These are phyloP conservation scores for Neonothopanus nambi DNA, from an alignment of 1,284 basidiomycete species.

Conservation along the genomic window DNA sequence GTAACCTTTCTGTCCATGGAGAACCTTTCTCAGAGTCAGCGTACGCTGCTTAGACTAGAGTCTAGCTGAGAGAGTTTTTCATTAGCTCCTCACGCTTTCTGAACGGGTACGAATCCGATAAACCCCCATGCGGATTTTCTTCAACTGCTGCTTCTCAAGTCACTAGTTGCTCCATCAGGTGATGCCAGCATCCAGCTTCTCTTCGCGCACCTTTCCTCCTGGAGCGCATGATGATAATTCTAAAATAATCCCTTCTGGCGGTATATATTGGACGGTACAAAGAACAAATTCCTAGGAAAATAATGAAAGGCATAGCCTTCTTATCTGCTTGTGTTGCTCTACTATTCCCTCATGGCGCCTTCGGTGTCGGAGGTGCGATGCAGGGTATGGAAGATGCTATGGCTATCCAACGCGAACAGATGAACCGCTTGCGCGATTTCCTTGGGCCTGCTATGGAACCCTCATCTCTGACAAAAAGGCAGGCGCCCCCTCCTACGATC, in stretches of 20 bases:
- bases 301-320: background rate
- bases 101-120: too few species aligned
- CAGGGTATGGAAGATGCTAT: conserved; percentile 45
- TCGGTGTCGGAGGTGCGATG: conserved; percentile 31
- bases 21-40: too few species aligned
- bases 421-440: conserved; percentile 43
- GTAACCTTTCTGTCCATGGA: too few species aligned
- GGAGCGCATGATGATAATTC: conserved; percentile 8
- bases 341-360: background rate
- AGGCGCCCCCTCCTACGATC: conserved; percentile 39
- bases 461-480: conserved; percentile 23
- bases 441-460: conserved; percentile 33
- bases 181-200: background rate
- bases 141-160: too few species aligned
- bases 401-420: conserved; percentile 50
- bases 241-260: background rate
- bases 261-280: background rate
- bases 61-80: too few species aligned
- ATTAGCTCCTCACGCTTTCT: too few species aligned
- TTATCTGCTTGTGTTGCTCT: background rate
- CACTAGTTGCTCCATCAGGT: background rate
- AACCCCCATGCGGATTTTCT: too few species aligned
- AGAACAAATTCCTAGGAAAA: background rate
- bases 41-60: too few species aligned
- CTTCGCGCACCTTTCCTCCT: background rate